These are phyloP conservation scores for Backusella australiensis DNA, from an alignment of 192 early-diverging fungal genomes.

Conservation along the genomic window DNA sequence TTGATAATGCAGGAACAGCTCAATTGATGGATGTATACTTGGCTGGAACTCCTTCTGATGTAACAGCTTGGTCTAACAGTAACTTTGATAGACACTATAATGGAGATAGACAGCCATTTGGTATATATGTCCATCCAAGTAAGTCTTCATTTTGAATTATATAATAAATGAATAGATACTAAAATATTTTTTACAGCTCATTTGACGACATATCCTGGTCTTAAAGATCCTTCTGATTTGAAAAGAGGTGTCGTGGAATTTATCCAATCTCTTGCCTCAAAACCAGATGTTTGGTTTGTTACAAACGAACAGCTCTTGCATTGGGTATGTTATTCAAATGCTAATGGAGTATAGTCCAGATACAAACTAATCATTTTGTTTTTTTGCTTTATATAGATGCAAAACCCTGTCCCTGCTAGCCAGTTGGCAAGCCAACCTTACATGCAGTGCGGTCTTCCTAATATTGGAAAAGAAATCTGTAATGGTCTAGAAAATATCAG, in stretches of 20 bases:
- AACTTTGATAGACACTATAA: conserved; percentile 57
- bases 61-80: conserved; percentile 46
- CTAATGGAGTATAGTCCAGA: background rate
- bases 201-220: conserved; percentile 32
- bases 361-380: background rate
- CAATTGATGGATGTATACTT: conserved; percentile 54
- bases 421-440: conserved; percentile 62
- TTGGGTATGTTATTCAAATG: conserved; percentile 40
- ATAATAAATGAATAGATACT: background rate
- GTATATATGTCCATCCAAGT: conserved; percentile 46
- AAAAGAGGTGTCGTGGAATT: conserved; percentile 43
- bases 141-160: conserved; percentile 9
- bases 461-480: conserved; percentile 64
- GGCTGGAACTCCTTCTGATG: conserved; percentile 32
- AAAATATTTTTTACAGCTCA: conserved; percentile 29
- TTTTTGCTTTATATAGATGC: conserved; percentile 40
- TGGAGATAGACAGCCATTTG: conserved; percentile 53
- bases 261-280: conserved; percentile 47
- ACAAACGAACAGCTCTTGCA: conserved; percentile 65
- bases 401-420: conserved; percentile 73
- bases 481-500: conserved; percentile 60
- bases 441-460: conserved; percentile 60
- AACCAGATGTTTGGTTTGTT: conserved; percentile 72
- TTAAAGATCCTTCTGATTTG: conserved; percentile 22
- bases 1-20: conserved; percentile 39